Evolutionary conservation across 352 stramenopile genomes (phyloP).

Genomic region (Globisporangium emineosum): DNA sequence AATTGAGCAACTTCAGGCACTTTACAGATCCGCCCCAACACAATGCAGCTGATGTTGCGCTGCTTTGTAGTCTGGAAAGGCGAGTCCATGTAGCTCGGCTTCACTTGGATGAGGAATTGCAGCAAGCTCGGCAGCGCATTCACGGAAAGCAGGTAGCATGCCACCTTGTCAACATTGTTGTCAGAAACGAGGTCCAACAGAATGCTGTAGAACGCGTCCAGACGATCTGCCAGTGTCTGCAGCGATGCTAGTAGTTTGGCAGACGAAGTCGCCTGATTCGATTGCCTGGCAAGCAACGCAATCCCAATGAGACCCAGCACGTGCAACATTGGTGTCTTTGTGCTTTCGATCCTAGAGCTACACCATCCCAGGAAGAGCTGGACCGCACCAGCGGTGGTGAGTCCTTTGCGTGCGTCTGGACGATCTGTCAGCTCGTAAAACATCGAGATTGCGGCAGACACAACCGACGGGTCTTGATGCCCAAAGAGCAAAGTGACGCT

Average conservation of each 20-base stretch:
- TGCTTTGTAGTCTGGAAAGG: slow-evolving; percentile 42
- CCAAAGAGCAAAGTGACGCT: slow-evolving; percentile 43
- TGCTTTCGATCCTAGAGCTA: slow-evolving; percentile 22
- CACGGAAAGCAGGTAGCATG: slow-evolving; percentile 36
- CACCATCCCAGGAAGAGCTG: slow-evolving; percentile 48
- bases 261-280: slow-evolving; percentile 16
- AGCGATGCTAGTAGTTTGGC: slow-evolving; percentile 29
- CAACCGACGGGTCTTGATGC: slow-evolving; percentile 27
- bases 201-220: slow-evolving; percentile 45
- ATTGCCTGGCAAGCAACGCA: slow-evolving; percentile 47
- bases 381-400: slow-evolving; percentile 62
- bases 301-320: slow-evolving; percentile 52
- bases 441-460: slow-evolving; percentile 37
- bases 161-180: slow-evolving; percentile 23
- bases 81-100: slow-evolving; percentile 52
- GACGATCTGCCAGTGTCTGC: slow-evolving; percentile 24
- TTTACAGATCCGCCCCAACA: slow-evolving; percentile 52
- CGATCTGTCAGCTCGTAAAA: slow-evolving; percentile 59
- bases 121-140: slow-evolving; percentile 48
- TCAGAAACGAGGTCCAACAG: slow-evolving; percentile 44
- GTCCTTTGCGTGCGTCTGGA: slow-evolving; percentile 46
- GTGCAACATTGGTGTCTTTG: slow-evolving; percentile 26
- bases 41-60: slow-evolving; percentile 71
- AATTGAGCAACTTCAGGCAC: slow-evolving; percentile 28
- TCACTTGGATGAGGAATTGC: slow-evolving; percentile 47